Conservation (phyloP, 225 moss, liverwort and hornwort species). For the Neckera pumila region DNA sequence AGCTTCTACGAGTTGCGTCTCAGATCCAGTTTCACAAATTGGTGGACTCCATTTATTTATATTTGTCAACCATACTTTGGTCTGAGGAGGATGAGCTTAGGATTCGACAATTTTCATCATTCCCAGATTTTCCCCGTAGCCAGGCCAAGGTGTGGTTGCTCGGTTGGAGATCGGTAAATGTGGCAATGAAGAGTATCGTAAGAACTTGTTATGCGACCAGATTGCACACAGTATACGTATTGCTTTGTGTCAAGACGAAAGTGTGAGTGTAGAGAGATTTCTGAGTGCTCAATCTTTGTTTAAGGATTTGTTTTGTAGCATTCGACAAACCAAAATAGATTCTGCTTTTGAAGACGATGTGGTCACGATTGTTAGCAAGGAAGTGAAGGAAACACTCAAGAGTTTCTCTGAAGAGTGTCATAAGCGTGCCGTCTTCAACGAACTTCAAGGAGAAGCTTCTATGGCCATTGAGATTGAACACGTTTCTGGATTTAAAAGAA, state of each 20-base stretch:
- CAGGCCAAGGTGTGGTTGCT: background rate
- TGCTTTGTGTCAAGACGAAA: background rate
- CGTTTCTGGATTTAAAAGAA: background rate
- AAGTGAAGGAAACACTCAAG: background rate
- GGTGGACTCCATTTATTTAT: no score
- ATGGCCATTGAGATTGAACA: background rate
- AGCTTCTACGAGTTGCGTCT: background rate
- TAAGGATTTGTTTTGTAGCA: background rate
- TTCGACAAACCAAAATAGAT: background rate
- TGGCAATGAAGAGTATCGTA: background rate
- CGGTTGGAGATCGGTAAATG: background rate
- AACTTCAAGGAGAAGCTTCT: background rate
- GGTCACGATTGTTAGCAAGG: background rate
- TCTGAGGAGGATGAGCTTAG: no score
- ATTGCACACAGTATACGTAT: background rate
- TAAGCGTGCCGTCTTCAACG: no score
- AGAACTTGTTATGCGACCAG: background rate
- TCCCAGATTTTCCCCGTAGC: background rate
- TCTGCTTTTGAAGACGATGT: background rate
- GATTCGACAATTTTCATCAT: no score
- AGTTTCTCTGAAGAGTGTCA: background rate
- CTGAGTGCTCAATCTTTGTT: background rate
- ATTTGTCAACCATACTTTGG: no score
- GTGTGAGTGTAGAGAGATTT: background rate
- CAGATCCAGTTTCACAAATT: no score